A percentile compares a stretch with the other conserved stretches of the same genome.
These are phyloP conservation scores for Alternaria metachromatica DNA, from an alignment of 2,329 filamentous ascomycete species.

Conservation along the genomic window DNA sequence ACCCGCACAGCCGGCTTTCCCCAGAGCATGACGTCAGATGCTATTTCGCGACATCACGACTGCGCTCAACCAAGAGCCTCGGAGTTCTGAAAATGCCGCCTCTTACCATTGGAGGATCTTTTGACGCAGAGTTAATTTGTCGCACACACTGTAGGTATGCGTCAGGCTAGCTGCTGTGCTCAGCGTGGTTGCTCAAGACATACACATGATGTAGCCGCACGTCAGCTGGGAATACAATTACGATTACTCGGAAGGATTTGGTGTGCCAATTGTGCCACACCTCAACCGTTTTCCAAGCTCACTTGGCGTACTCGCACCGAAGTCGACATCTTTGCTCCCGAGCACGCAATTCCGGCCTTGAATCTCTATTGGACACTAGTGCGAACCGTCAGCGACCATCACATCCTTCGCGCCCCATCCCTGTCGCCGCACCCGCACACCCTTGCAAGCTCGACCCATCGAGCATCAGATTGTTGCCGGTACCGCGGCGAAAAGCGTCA, in stretches of 20 bases:
- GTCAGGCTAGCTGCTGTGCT: not conserved
- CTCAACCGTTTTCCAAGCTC: not conserved
- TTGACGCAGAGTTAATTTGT: not conserved
- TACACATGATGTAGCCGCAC: not conserved
- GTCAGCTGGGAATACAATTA: not conserved
- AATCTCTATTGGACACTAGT: conserved; percentile 29
- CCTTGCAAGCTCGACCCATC: conserved; percentile 28
- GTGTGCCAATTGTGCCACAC: not conserved
- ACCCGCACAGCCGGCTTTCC: conserved; percentile 3
- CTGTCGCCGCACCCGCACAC: conserved; percentile 33
- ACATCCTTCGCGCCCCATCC: conserved; percentile 31
- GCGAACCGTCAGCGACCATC: conserved; percentile 21
- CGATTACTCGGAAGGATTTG: not conserved
- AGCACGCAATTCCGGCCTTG: conserved; percentile 43
- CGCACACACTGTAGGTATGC: not conserved
- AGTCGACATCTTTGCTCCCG: conserved; percentile 39
- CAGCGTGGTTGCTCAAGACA: not conserved
- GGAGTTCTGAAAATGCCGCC: not conserved
- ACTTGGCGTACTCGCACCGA: conserved; percentile 6
- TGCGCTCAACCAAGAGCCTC: not conserved
- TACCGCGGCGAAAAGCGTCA: conserved; percentile 22
- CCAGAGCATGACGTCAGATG: conserved; percentile 7
- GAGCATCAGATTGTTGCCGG: conserved; percentile 19
- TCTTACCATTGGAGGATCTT: not conserved
- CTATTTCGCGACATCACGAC: not conserved